These are phyloP conservation scores for Aspergillus sp. DNA, from an alignment of 2,329 filamentous ascomycete species.

Conservation along the genomic window DNA sequence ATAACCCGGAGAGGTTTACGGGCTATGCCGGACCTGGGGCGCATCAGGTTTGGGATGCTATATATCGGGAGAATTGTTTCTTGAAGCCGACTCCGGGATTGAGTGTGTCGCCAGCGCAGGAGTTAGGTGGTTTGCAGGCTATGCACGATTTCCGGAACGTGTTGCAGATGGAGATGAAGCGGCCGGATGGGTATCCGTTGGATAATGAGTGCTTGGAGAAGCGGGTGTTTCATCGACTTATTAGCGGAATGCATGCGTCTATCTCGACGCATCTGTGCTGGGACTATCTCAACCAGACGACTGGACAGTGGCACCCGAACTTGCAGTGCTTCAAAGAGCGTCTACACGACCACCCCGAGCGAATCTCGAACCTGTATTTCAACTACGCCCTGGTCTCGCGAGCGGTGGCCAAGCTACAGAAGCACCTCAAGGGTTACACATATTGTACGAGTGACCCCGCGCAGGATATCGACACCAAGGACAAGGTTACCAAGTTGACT, in stretches of 20 bases:
- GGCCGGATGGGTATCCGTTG: conserved; percentile 57
- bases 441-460: conserved; percentile 82
- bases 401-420: conserved; percentile 81
- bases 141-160: conserved; percentile 56
- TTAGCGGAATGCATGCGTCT: conserved; percentile 96
- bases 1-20: conserved; percentile 93
- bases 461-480: conserved; percentile 72
- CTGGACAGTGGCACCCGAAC: conserved; percentile 88
- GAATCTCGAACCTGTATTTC: conserved; percentile 96
- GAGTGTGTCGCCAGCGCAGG: conserved; percentile 24
- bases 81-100: conserved; percentile 38
- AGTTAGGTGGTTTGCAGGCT: conserved; percentile 47
- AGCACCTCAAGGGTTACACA: conserved; percentile 73
- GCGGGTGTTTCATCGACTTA: conserved; percentile 92
- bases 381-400: conserved; percentile 95
- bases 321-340: conserved; percentile 78
- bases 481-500: conserved; percentile 72
- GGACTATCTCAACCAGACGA: conserved; percentile 92
- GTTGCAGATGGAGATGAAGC: conserved; percentile 42
- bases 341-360: conserved; percentile 78
- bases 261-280: conserved; percentile 95
- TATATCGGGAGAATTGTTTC: conserved; percentile 98
- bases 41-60: conserved; percentile 89
- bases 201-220: conserved; percentile 96
- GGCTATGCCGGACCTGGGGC: conserved; percentile 82